Percentiles rank a stretch among this genome's conserved stretches.
phyloP scores from a whole-genome alignment of 345 rosid species.

The Litchi chinensis region DNA sequence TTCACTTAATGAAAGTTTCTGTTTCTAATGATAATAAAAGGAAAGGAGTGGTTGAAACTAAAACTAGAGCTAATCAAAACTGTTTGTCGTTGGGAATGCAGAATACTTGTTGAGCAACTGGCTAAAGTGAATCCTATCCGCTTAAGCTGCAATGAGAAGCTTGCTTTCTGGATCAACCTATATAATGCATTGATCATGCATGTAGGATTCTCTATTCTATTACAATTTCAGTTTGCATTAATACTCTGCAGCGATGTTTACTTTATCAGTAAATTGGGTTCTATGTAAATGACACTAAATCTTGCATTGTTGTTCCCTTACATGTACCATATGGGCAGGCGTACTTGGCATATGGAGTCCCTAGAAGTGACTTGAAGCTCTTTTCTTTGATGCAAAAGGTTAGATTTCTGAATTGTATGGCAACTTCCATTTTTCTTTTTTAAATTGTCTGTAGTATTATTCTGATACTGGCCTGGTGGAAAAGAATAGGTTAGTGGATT shows the following conservation, averaged over 20 bases:
- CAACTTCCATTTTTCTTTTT: conserved; percentile 1
- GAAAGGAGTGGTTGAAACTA: background rate
- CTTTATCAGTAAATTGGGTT: conserved; percentile 10
- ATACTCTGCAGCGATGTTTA: background rate
- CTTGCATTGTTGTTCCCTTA: conserved; percentile 15
- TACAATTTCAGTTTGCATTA: background rate
- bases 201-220: conserved; percentile 42
- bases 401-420: conserved; percentile 26
- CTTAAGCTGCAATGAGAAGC: conserved; percentile 75
- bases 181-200: conserved; percentile 98
- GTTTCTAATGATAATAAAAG: background rate
- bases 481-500: background rate
- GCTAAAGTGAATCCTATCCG: conserved; percentile 81
- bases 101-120: conserved; percentile 85
- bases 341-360: conserved; percentile 94
- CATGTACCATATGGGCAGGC: conserved; percentile 52
- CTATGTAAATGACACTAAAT: background rate
- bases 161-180: conserved; percentile 96
- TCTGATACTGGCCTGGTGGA: background rate
- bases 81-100: conserved; percentile 32
- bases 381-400: conserved; percentile 99
- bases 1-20: background rate
- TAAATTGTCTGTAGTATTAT: background rate
- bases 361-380: conserved; percentile 87
- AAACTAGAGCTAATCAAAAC: conserved; percentile 16